Percentiles rank a stretch among this genome's conserved stretches.
Evolutionary conservation across 768 basidiomycete genomes (phyloP).

Genomic region (Amanita pallidorosea): DNA sequence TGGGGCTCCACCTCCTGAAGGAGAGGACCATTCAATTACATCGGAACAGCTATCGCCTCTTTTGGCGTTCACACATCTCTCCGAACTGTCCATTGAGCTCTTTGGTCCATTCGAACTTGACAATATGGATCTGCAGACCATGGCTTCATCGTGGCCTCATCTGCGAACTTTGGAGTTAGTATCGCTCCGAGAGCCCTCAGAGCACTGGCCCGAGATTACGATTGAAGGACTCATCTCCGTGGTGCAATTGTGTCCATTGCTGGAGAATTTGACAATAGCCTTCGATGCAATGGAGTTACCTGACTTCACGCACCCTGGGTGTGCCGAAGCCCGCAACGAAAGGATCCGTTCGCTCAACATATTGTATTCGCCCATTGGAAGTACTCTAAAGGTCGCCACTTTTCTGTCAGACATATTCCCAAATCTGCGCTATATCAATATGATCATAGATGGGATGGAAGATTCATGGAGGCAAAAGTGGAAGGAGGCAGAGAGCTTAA

Average conservation of each 20-base stretch:
- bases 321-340: not conserved
- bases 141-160: not conserved
- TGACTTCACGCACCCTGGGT: not conserved
- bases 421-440: not conserved
- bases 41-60: not conserved
- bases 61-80: not conserved
- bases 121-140: not conserved
- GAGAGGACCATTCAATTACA: not conserved
- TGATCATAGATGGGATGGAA: not conserved
- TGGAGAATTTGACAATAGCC: not conserved
- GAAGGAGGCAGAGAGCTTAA: not conserved
- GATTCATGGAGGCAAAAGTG: not conserved
- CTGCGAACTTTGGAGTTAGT: not conserved
- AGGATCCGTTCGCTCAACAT: not conserved
- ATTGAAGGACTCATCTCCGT: not conserved
- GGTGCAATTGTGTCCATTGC: not conserved
- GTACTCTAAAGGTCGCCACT: not conserved
- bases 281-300: not conserved
- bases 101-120: not conserved
- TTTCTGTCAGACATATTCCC: conserved; percentile 2
- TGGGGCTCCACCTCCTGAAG: too few species aligned
- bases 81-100: not conserved
- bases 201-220: not conserved
- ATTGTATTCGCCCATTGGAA: not conserved
- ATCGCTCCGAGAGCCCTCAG: not conserved